These are phyloP conservation scores for Rhizophagus sp. DNA, from an alignment of 192 early-diverging fungal genomes.

Conservation along the genomic window DNA sequence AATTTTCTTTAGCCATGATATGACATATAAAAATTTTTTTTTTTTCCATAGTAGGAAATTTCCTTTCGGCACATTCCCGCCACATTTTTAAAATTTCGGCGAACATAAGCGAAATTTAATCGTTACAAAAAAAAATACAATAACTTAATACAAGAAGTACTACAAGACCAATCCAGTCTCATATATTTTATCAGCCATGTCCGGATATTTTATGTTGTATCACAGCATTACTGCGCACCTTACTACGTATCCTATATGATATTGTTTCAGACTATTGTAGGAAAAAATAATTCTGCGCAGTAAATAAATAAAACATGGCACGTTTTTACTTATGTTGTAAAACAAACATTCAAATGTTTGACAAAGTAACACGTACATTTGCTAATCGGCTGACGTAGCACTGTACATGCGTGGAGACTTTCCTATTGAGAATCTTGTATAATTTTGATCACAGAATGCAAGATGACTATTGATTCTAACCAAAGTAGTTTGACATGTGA, in stretches of 20 bases:
- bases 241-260: not conserved
- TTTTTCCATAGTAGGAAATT: not conserved
- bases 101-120: not conserved
- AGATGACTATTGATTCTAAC: constrained; percentile 2
- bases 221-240: not conserved
- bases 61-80: not conserved
- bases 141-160: not conserved
- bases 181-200: not conserved
- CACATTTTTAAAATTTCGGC: not conserved
- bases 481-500: constrained; percentile 13
- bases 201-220: not conserved
- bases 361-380: not conserved
- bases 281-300: not conserved
- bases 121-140: not conserved
- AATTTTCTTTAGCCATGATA: not conserved
- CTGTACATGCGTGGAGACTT: not conserved
- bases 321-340: not conserved
- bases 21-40: not conserved
- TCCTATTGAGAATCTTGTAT: not conserved
- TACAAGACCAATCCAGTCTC: not conserved
- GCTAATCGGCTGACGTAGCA: not conserved
- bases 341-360: constrained; percentile 1
- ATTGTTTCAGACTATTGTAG: not conserved
- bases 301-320: not conserved
- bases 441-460: not conserved